Percentiles rank a stretch among this genome's conserved stretches.
phyloP scores from a whole-genome alignment of 2,329 filamentous ascomycete genomes.

The Fusarium sp. region DNA sequence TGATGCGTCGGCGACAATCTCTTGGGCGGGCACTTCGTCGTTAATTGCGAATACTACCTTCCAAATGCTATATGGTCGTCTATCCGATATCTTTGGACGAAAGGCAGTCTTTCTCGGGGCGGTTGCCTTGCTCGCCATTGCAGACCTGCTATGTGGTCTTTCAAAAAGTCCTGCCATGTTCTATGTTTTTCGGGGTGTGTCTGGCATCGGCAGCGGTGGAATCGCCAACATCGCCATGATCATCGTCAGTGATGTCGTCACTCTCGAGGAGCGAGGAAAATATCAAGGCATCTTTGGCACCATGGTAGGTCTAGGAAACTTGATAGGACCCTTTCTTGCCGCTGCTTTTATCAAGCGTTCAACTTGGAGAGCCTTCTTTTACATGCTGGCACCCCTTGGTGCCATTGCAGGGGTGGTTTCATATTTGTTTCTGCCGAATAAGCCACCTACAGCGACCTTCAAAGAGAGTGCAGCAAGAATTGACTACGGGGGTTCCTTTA shows the following conservation, averaged over 20 bases:
- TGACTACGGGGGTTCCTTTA: neutral
- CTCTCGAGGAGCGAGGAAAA: neutral
- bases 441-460: neutral
- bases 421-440: neutral
- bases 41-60: neutral
- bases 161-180: neutral
- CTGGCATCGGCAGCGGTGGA: neutral
- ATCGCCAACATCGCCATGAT: neutral
- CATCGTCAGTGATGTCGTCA: neutral
- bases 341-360: neutral
- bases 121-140: neutral
- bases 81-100: neutral
- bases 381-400: neutral
- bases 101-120: neutral
- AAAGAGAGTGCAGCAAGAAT: neutral
- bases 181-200: neutral
- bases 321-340: neutral
- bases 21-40: neutral
- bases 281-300: neutral
- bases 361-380: neutral
- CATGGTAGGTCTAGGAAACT: neutral
- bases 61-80: neutral
- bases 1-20: neutral
- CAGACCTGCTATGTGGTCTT: neutral
- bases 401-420: neutral